These are phyloP conservation scores for Ogataea paradorogensis DNA, from an alignment of 805 yeast species.

Conservation along the genomic window DNA sequence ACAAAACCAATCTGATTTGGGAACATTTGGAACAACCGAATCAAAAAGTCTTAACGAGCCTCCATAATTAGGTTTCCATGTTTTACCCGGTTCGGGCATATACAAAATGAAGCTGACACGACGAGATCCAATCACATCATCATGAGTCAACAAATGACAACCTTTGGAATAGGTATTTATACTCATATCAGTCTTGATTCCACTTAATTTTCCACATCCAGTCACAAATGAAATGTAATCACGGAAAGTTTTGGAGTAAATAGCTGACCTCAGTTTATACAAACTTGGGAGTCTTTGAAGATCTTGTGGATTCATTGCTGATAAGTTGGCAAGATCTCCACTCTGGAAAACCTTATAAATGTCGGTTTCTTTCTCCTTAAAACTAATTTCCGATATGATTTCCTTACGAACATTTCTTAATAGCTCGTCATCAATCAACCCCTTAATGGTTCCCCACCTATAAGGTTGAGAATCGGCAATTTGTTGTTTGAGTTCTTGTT, in stretches of 20 bases:
- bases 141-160: slow-evolving; percentile 92
- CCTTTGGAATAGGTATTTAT: slow-evolving; percentile 89
- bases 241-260: slow-evolving; percentile 83
- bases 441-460: slow-evolving; percentile 81
- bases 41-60: slow-evolving; percentile 88
- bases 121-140: slow-evolving; percentile 95
- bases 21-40: slow-evolving; percentile 84
- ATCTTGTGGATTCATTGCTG: slow-evolving; percentile 79
- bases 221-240: slow-evolving; percentile 74
- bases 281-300: slow-evolving; percentile 69
- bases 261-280: slow-evolving; percentile 76
- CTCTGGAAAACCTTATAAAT: slow-evolving; percentile 88
- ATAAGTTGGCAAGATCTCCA: slow-evolving; percentile 88
- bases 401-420: slow-evolving; percentile 80
- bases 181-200: slow-evolving; percentile 88
- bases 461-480: slow-evolving; percentile 70
- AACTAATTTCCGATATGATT: slow-evolving; percentile 77
- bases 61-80: slow-evolving; percentile 91
- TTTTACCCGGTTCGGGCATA: slow-evolving; percentile 85
- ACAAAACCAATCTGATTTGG: slow-evolving; percentile 67
- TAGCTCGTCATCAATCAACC: slow-evolving; percentile 72
- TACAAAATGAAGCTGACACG: slow-evolving; percentile 90
- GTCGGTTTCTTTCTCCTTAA: slow-evolving; percentile 95
- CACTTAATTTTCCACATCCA: slow-evolving; percentile 85
- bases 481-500: slow-evolving; percentile 36